Evolutionary conservation across 352 stramenopile species (phyloP), one percentile per base, ranked within the genome.

Genomic region (Globisporangium orthogonon): DNA sequence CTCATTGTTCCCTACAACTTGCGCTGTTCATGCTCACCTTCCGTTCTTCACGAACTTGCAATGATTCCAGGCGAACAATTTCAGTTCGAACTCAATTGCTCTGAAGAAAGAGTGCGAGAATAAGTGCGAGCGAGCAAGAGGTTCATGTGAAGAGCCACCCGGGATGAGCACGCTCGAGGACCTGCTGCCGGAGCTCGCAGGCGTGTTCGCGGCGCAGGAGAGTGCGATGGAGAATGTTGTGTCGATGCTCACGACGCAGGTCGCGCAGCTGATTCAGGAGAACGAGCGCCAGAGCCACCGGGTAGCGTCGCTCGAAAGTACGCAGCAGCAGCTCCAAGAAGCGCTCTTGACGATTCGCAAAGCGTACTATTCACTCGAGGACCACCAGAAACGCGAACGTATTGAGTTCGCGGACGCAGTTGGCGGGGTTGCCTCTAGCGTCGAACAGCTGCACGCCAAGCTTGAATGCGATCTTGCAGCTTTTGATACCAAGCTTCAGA

Each of bases 151-250:
- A 14, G 41, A 47, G 41, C 17, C 41, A 28, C 15, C 43, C 43
- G 18, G 17, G 7, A 90, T 90, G 80, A 80, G 71, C 56, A 59
- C 66, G 50, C 70, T 90, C 31, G 80, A 86, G 54, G 75, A 87
- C 54, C 55, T 87, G 44, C 68, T 90, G 58, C 80, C 77, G 30
- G 77, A 80, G 50, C 78, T 90, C 66, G 76, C 66, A 47, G 74
- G 73, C 50, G 70, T 88, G 33, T 71, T 90, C 50, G 70, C 65
- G 0, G 72, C 77, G 14, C 80, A 90, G 63, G 80, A 90, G 59
- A 66, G 52, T n/a, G 65, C 80, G 11, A 54, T 88, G 28, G 76
- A 66, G 51, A 83, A 73, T 35, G 73, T 78, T 13, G 66, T 89
- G 47, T 54, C 63, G 15, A 68, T 76, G 15, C 62, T 89, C 49